Conservation (phyloP, 768 basidiomycete genomes). For the Sarcodon sp. region DNA sequence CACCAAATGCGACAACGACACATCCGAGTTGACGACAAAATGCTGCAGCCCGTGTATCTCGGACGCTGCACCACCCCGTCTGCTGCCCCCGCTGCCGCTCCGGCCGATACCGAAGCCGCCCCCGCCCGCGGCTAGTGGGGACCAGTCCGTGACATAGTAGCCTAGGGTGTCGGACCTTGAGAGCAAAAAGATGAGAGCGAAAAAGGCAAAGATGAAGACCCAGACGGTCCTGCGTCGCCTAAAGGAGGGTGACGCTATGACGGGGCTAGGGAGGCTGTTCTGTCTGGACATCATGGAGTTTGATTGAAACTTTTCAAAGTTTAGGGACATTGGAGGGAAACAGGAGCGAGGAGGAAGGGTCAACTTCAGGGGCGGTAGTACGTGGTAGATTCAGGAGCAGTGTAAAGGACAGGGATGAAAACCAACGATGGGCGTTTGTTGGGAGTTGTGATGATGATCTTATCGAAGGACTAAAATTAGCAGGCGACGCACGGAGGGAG, state of each 20-base stretch:
- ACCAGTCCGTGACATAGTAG: too few relatives aligned
- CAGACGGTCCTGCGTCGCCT: neutral
- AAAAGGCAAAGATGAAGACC: neutral
- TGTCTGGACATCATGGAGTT: neutral
- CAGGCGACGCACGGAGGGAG: too few relatives aligned
- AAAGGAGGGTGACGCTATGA: neutral
- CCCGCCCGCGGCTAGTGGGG: too few relatives aligned
- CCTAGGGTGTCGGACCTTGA: neutral
- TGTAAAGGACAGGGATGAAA: too few relatives aligned
- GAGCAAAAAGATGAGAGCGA: slow-evolving; percentile 8
- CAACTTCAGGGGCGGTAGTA: neutral
- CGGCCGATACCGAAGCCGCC: neutral
- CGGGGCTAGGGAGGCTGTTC: neutral
- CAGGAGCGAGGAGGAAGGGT: too few relatives aligned
- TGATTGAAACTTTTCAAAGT: too few relatives aligned
- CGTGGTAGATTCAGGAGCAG: too few relatives aligned
- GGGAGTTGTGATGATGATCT: too few relatives aligned
- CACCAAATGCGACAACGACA: neutral
- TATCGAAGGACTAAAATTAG: too few relatives aligned
- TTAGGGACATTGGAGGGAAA: too few relatives aligned
- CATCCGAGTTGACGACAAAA: slow-evolving; percentile 29
- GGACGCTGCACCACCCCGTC: slow-evolving; percentile 13
- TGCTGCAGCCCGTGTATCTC: slow-evolving; percentile 68
- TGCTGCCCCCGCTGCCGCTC: neutral
- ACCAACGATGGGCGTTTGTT: too few relatives aligned